Evolutionary conservation across 2,329 filamentous ascomycete genomes (phyloP).

Genomic region (Trichophyton schoenleinii): DNA sequence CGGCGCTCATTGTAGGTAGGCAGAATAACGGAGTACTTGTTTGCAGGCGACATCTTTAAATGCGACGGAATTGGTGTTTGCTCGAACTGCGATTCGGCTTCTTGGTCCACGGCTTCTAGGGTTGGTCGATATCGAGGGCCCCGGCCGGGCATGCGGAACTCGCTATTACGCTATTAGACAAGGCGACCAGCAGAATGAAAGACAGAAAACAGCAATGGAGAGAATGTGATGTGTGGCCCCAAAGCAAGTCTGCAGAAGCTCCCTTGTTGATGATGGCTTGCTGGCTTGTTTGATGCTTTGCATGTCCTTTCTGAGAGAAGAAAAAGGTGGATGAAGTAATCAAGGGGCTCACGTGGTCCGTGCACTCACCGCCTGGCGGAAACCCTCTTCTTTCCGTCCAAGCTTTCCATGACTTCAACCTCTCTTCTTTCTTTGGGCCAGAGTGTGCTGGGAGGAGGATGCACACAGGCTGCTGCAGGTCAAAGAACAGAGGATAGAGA

Average conservation of each 20-base stretch:
- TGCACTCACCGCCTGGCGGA: conserved; percentile 15
- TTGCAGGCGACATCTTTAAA: conserved; percentile 10
- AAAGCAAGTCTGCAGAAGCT: neutral
- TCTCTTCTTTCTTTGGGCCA: too few relatives aligned
- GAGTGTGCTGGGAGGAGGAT: neutral
- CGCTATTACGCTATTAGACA: conserved; percentile 9
- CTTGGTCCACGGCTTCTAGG: conserved; percentile 14
- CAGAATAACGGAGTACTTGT: conserved; percentile 92
- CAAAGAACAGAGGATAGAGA: too few relatives aligned
- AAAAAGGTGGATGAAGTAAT: neutral
- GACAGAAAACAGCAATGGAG: neutral
- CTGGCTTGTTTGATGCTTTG: neutral
- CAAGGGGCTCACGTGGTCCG: conserved; percentile 9
- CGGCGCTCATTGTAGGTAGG: conserved; percentile 97
- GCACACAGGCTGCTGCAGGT: neutral
- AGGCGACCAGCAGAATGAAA: neutral
- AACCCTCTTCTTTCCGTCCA: neutral
- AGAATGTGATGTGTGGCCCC: neutral
- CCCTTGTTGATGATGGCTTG: neutral
- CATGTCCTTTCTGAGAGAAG: neutral
- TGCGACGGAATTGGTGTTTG: conserved; percentile 1
- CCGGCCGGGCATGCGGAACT: conserved; percentile 16
- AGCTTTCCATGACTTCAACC: neutral
- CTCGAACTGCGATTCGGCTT: conserved; percentile 12
- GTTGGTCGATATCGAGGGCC: conserved; percentile 15